Evolutionary conservation across 768 basidiomycete species (phyloP).

Genomic region (Phlegmacium glaucopus): DNA sequence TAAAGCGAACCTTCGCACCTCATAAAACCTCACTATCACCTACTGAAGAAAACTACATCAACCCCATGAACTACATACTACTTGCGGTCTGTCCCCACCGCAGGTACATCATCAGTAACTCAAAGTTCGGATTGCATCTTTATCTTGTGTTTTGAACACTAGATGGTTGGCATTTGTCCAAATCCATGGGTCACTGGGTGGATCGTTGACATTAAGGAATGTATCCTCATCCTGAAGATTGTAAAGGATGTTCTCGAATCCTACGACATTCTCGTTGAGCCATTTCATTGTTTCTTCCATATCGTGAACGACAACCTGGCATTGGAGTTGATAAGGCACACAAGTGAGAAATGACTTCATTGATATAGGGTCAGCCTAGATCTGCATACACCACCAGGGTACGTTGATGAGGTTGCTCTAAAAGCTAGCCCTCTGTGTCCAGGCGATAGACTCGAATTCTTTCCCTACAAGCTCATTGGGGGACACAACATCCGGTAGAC

Average conservation of each 20-base stretch:
- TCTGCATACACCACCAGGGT: conserved; percentile 30
- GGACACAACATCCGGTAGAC: conserved; percentile 31
- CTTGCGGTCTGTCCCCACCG: too few species aligned
- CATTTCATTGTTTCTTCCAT: conserved; percentile 41
- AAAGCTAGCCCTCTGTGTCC: conserved; percentile 46
- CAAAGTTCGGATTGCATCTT: conserved; percentile 21
- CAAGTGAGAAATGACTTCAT: conserved; percentile 44
- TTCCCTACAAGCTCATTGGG: conserved; percentile 35
- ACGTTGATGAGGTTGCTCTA: conserved; percentile 23
- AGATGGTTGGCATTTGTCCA: conserved; percentile 39
- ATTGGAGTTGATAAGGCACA: conserved; percentile 11
- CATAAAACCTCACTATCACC: too few species aligned
- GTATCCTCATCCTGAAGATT: conserved; percentile 21
- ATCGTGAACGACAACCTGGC: conserved; percentile 31
- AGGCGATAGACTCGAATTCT: conserved; percentile 38
- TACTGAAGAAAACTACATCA: too few species aligned
- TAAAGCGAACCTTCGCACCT: too few species aligned
- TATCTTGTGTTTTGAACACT: conserved; percentile 33
- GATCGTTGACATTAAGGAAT: conserved; percentile 47
- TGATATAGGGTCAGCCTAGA: conserved; percentile 36
- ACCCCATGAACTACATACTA: too few species aligned
- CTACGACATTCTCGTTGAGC: conserved; percentile 26
- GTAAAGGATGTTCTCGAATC: conserved; percentile 13
- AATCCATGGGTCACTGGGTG: conserved; percentile 30
- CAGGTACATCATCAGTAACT: too few species aligned